Conservation (phyloP, 2,329 filamentous ascomycete species). For the Neopestalotiopsis sp. region DNA sequence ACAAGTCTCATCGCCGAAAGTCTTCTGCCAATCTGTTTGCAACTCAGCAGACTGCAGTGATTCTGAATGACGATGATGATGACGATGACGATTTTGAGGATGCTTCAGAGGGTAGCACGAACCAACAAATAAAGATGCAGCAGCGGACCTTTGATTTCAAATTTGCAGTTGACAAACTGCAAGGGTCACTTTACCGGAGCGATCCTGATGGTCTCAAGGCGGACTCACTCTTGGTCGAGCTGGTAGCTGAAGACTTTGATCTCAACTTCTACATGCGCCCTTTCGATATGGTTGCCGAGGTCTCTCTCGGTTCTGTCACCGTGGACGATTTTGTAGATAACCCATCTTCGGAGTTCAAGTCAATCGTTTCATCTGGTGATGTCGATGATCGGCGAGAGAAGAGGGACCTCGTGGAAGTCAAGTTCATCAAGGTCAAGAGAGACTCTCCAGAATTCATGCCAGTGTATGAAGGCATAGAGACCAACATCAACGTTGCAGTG, state of each 20-base stretch:
- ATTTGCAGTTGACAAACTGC: slow-evolving; percentile 92
- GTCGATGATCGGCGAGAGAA: slow-evolving; percentile 74
- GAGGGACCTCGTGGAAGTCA: slow-evolving; percentile 84
- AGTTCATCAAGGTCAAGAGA: slow-evolving; percentile 86
- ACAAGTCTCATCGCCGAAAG: slow-evolving; percentile 55
- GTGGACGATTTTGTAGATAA: slow-evolving; percentile 96
- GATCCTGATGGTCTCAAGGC: slow-evolving; percentile 77
- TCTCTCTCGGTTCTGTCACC: slow-evolving; percentile 83
- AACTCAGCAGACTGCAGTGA: slow-evolving; percentile 74
- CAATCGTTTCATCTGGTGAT: slow-evolving; percentile 88
- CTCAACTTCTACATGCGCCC: slow-evolving; percentile 87
- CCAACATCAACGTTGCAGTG: slow-evolving; percentile 86
- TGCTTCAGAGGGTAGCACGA: slow-evolving; percentile 60
- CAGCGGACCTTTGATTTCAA: slow-evolving; percentile 96
- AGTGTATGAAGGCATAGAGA: slow-evolving; percentile 91
- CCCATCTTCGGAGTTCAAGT: slow-evolving; percentile 88
- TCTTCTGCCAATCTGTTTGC: slow-evolving; percentile 75
- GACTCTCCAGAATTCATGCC: slow-evolving; percentile 92
- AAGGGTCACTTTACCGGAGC: slow-evolving; percentile 88
- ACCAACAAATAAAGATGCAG: slow-evolving; percentile 72
- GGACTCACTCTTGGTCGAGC: slow-evolving; percentile 85
- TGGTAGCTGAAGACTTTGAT: slow-evolving; percentile 88
- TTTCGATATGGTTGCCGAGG: slow-evolving; percentile 92
- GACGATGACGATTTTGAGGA: slow-evolving; percentile 71
- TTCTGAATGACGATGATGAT: slow-evolving; percentile 77